A percentile compares a stretch with the other conserved stretches of the same genome.
phyloP scores from a whole-genome alignment of 768 basidiomycete genomes.

The Fomitopsis serialis region DNA sequence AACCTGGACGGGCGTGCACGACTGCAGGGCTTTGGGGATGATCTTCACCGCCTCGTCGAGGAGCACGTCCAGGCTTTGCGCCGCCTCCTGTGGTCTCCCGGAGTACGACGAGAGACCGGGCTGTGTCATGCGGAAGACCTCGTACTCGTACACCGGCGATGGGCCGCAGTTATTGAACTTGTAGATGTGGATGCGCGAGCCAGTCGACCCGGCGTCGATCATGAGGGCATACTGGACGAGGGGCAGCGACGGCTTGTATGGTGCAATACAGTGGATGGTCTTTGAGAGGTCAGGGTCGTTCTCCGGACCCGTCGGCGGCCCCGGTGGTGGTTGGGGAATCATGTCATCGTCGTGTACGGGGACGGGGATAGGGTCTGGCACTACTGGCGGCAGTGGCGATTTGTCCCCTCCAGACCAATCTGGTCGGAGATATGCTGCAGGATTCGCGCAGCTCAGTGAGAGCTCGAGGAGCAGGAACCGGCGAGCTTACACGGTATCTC shows the following conservation, averaged over 20 bases:
- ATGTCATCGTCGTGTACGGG: conserved; percentile 7
- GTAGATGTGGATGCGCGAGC: conserved; percentile 96
- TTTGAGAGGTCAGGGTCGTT: conserved; percentile 69
- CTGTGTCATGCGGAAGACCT: conserved; percentile 79
- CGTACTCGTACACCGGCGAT: conserved; percentile 82
- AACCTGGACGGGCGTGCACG: conserved; percentile 84
- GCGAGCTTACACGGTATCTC: conserved; percentile 21
- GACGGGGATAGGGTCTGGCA: conserved; percentile 5
- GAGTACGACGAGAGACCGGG: conserved; percentile 73
- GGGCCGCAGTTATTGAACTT: conserved; percentile 90
- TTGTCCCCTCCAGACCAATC: conserved; percentile 3
- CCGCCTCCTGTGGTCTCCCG: conserved; percentile 60
- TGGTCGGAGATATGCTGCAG: conserved; percentile 11
- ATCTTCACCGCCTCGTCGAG: conserved; percentile 75
- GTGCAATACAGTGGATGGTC: conserved; percentile 65
- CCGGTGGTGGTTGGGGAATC: conserved; percentile 1
- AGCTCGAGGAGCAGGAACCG: neutral
- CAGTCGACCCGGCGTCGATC: conserved; percentile 98
- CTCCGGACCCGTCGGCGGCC: conserved; percentile 53
- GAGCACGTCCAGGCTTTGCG: conserved; percentile 70
- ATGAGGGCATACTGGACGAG: conserved; percentile 92
- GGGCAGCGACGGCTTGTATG: conserved; percentile 41
- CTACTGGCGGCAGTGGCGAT: conserved; percentile 6
- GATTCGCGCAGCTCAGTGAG: neutral
- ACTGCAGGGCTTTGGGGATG: conserved; percentile 60